phyloP scores from a whole-genome alignment of 1,284 basidiomycete species.

The Puccinia hordei region DNA sequence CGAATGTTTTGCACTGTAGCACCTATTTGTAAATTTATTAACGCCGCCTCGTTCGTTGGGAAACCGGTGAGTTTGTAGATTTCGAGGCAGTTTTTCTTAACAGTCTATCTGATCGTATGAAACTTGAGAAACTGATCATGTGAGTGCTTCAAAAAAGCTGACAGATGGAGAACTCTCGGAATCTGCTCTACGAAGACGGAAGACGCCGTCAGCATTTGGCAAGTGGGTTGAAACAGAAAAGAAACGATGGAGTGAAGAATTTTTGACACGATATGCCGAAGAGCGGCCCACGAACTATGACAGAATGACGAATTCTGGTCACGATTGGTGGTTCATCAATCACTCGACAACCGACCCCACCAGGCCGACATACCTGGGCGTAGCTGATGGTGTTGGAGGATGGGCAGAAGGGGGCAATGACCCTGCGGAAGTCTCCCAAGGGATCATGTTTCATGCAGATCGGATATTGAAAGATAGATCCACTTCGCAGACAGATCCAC shows the following conservation, averaged over 20 bases:
- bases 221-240: constrained; percentile 33
- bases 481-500: background rate
- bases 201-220: background rate
- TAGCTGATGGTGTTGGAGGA: constrained; percentile 48
- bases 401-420: constrained; percentile 40
- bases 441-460: constrained; percentile 37
- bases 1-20: background rate
- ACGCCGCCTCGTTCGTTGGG: constrained; percentile 26
- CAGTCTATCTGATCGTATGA: background rate
- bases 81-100: background rate
- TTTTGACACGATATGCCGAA: background rate
- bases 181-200: background rate
- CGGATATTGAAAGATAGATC: constrained; percentile 1
- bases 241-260: background rate
- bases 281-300: constrained; percentile 10
- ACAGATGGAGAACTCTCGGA: background rate
- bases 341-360: background rate
- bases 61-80: constrained; percentile 19
- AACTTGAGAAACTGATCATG: background rate
- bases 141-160: background rate
- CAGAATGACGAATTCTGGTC: constrained; percentile 30
- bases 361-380: constrained; percentile 2
- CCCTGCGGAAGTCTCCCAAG: constrained; percentile 45
- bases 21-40: constrained; percentile 23
- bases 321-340: constrained; percentile 50